Evolutionary conservation across 306 rosid species (phyloP).

Genomic region (barrel medic (Medicago truncatula)): DNA sequence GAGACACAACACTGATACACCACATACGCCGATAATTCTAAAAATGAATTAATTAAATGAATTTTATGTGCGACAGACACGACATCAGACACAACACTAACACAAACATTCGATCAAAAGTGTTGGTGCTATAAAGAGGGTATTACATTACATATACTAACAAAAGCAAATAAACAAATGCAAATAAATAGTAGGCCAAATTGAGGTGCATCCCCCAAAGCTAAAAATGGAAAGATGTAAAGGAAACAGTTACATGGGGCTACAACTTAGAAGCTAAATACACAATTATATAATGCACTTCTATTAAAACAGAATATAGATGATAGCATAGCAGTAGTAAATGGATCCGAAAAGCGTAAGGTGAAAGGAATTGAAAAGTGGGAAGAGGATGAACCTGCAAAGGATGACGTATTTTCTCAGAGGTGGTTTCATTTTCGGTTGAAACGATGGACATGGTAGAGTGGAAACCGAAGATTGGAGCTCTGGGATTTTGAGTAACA

Average conservation of each 20-base stretch:
- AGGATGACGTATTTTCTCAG: constrained; percentile 46
- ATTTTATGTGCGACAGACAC: too few species aligned
- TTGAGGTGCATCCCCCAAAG: neutral
- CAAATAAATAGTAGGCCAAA: neutral
- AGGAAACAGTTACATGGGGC: neutral
- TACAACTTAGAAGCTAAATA: neutral
- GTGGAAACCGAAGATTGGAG: constrained; percentile 34
- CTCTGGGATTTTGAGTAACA: neutral
- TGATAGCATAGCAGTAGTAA: neutral
- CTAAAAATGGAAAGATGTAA: neutral
- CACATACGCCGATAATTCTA: too few species aligned
- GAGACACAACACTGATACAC: too few species aligned
- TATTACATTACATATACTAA: neutral
- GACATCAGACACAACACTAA: too few species aligned
- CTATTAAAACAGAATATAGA: neutral
- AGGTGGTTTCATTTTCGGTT: constrained; percentile 13
- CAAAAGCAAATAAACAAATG: neutral
- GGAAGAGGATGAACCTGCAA: constrained; percentile 60
- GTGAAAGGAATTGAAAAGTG: neutral
- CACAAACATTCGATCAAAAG: too few species aligned
- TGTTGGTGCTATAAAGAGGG: too few species aligned
- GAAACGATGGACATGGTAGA: constrained; percentile 56
- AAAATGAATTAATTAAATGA: too few species aligned
- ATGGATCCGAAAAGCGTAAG: constrained; percentile 3
- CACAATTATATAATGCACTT: neutral